A percentile compares a stretch with the other conserved stretches of the same genome.
These are phyloP conservation scores for Termitomyces sp. DNA, from an alignment of 768 basidiomycete species.

Conservation along the genomic window DNA sequence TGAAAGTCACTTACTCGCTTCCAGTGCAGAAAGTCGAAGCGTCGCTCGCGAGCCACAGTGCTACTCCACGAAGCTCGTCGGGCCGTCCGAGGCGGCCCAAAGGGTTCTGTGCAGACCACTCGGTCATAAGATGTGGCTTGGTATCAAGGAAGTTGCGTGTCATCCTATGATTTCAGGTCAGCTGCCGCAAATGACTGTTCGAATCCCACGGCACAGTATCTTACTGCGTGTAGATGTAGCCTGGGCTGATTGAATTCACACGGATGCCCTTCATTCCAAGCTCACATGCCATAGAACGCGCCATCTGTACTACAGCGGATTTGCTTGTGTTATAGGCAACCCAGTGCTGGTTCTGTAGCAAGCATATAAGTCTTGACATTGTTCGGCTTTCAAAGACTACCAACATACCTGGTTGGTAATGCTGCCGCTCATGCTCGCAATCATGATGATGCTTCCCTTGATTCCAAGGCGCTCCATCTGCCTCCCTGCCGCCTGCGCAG, in stretches of 20 bases:
- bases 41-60: slow-evolving; percentile 65
- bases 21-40: slow-evolving; percentile 75
- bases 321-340: slow-evolving; percentile 75
- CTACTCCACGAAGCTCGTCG: slow-evolving; percentile 68
- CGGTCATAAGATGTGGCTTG: slow-evolving; percentile 50
- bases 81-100: slow-evolving; percentile 63
- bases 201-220: slow-evolving; percentile 7
- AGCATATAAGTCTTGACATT: neutral
- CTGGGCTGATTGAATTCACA: slow-evolving; percentile 72
- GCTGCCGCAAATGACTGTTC: neutral
- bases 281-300: slow-evolving; percentile 74
- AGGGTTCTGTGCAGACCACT: slow-evolving; percentile 63
- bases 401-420: slow-evolving; percentile 56
- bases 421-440: slow-evolving; percentile 60
- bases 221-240: slow-evolving; percentile 67
- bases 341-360: slow-evolving; percentile 58
- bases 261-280: slow-evolving; percentile 64
- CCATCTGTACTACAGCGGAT: slow-evolving; percentile 79
- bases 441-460: slow-evolving; percentile 56
- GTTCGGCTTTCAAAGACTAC: neutral
- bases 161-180: slow-evolving; percentile 41
- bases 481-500: slow-evolving; percentile 58
- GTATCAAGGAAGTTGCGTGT: slow-evolving; percentile 55
- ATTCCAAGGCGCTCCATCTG: slow-evolving; percentile 52
- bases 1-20: slow-evolving; percentile 47